Percentiles rank a stretch among this genome's conserved stretches.
These are phyloP conservation scores for Ilyonectria robusta DNA, from an alignment of 2,329 filamentous ascomycete genomes.

Conservation along the genomic window DNA sequence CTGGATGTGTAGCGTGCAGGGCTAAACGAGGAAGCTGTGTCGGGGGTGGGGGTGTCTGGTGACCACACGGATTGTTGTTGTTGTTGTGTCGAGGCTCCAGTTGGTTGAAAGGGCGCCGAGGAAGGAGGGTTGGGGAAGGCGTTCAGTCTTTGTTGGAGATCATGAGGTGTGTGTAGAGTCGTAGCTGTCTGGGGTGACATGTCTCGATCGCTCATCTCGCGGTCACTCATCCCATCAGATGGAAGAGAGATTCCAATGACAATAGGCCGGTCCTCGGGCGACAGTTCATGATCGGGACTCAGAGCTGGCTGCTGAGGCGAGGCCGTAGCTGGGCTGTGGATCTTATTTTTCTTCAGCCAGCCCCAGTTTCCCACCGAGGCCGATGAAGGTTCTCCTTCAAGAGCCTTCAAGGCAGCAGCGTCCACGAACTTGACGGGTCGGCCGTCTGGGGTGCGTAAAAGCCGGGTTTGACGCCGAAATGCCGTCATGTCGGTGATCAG, in stretches of 20 bases:
- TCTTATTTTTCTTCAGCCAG: constrained; percentile 65
- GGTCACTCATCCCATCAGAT: constrained; percentile 53
- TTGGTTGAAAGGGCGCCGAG: constrained; percentile 27
- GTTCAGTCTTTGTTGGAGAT: constrained; percentile 27
- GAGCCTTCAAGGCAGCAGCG: constrained; percentile 70
- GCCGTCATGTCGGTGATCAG: constrained; percentile 78
- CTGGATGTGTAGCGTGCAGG: constrained; percentile 67
- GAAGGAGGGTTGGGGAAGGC: constrained; percentile 23
- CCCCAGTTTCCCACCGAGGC: constrained; percentile 71
- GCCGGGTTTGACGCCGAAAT: constrained; percentile 59
- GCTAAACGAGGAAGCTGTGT: constrained; percentile 60
- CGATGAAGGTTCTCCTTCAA: constrained; percentile 69
- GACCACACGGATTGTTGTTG: constrained; percentile 71
- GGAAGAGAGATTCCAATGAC: constrained; percentile 80
- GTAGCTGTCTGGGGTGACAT: constrained; percentile 67
- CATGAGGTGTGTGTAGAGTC: constrained; percentile 53
- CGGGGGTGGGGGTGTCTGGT: constrained; percentile 72
- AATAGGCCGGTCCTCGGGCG: constrained; percentile 79
- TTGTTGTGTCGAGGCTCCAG: constrained; percentile 50
- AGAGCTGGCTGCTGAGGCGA: constrained; percentile 47
- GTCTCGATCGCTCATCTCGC: constrained; percentile 41
- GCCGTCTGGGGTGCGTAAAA: constrained; percentile 49
- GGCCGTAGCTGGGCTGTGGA: constrained; percentile 46
- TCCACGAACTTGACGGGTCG: constrained; percentile 67
- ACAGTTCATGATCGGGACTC: constrained; percentile 64